These are phyloP conservation scores for Garcileccinum viscosum DNA, from an alignment of 1,284 basidiomycete genomes.

Conservation along the genomic window DNA sequence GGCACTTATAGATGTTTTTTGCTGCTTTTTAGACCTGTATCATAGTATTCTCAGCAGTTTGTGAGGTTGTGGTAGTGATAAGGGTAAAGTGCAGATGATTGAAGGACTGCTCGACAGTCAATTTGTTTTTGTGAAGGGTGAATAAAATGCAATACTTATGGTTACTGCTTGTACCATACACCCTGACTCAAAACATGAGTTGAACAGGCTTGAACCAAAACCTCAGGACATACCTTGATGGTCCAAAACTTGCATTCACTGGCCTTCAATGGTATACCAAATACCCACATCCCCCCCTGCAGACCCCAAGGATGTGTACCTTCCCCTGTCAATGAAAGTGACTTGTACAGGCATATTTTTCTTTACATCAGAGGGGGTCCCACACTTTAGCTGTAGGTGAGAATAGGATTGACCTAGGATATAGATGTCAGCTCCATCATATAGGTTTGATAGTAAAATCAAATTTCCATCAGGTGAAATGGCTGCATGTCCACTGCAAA, in stretches of 20 bases:
- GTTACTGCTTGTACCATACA: not conserved
- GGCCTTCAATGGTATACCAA: not conserved
- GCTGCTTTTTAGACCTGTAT: not conserved
- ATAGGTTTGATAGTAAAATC: not conserved
- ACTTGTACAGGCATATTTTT: not conserved
- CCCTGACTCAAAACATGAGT: not conserved
- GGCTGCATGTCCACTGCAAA: not conserved
- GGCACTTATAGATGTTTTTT: not conserved
- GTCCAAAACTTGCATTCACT: not conserved
- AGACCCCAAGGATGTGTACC: not conserved
- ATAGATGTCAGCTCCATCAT: not conserved
- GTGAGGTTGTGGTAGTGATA: not conserved
- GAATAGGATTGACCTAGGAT: not conserved
- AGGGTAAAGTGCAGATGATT: not conserved
- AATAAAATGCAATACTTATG: not conserved
- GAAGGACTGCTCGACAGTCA: not conserved
- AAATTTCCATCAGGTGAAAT: not conserved
- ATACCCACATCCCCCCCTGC: not conserved
- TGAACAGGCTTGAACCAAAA: not conserved
- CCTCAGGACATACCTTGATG: not conserved
- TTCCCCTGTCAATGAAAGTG: not conserved
- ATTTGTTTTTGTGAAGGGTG: not conserved
- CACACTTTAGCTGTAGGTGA: not conserved
- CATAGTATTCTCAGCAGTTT: not conserved
- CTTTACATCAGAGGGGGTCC: not conserved